Percentiles rank a stretch among this genome's conserved stretches.
Evolutionary conservation across 2,329 filamentous ascomycete species (phyloP).

Genomic region (Amesomyces nigricolor): DNA sequence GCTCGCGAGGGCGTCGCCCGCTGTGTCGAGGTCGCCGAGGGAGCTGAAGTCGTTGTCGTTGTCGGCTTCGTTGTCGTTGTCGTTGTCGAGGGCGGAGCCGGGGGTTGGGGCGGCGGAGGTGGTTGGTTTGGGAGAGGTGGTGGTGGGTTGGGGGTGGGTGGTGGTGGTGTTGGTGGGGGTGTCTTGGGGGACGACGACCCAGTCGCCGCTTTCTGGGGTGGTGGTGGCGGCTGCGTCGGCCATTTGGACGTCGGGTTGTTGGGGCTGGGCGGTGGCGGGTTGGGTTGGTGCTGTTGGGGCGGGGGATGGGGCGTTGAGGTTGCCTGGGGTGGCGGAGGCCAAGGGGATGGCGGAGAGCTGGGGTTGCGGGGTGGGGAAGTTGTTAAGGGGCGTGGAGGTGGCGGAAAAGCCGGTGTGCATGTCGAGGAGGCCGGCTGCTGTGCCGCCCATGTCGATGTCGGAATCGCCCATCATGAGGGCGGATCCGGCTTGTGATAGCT

Average conservation of each 20-base stretch:
- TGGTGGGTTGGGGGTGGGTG: background rate
- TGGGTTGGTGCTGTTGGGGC: constrained; percentile 30
- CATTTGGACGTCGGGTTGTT: constrained; percentile 44
- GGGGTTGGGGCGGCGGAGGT: constrained; percentile 43
- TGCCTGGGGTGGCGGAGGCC: constrained; percentile 50
- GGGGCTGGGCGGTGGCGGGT: constrained; percentile 26
- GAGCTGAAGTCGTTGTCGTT: constrained; percentile 55
- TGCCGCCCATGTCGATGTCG: constrained; percentile 60
- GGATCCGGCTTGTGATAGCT: constrained; percentile 50
- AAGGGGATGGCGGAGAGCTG: constrained; percentile 53
- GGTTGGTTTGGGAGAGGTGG: constrained; percentile 29
- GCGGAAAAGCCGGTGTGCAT: constrained; percentile 59
- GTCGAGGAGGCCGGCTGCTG: constrained; percentile 59
- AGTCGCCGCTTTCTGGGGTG: constrained; percentile 56
- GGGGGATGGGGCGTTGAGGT: constrained; percentile 43
- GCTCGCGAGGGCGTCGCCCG: constrained; percentile 63
- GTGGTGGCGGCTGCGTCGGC: constrained; percentile 40
- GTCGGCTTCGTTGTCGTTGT: constrained; percentile 30
- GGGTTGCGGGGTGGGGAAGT: constrained; percentile 55
- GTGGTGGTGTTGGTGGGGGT: constrained; percentile 8
- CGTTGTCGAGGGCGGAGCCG: constrained; percentile 29
- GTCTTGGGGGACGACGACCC: constrained; percentile 68
- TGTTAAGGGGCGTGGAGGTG: constrained; percentile 55
- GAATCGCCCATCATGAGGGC: constrained; percentile 53
- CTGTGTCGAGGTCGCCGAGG: constrained; percentile 61